These are phyloP conservation scores for Xylaria longipes DNA, from an alignment of 495 filamentous ascomycete species.

Conservation along the genomic window DNA sequence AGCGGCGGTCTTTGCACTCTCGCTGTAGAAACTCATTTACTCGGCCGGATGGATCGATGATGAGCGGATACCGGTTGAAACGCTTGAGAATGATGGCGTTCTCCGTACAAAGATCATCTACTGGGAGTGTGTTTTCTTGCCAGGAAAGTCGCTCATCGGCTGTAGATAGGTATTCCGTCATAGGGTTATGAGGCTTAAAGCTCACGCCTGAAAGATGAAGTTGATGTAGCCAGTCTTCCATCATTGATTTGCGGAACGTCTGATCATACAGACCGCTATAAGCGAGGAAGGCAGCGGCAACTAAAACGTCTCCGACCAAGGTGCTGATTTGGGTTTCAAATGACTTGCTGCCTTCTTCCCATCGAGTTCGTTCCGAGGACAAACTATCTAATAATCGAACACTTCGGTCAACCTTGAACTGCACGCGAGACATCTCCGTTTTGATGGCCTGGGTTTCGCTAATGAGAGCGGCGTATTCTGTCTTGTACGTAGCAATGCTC, in stretches of 20 bases:
- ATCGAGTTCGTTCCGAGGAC: slow-evolving; percentile 88
- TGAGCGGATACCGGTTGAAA: slow-evolving; percentile 97
- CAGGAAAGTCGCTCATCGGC: slow-evolving; percentile 93
- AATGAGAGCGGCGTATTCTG: slow-evolving; percentile 93
- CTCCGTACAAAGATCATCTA: slow-evolving; percentile 98
- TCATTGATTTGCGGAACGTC: slow-evolving; percentile 95
- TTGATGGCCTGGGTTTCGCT: slow-evolving; percentile 98
- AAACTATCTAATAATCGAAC: slow-evolving; percentile 92
- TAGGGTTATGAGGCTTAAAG: slow-evolving; percentile 91
- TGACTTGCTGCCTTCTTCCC: slow-evolving; percentile 96
- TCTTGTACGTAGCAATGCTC: slow-evolving; percentile 96
- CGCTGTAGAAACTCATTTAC: slow-evolving; percentile 94
- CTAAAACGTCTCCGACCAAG: slow-evolving; percentile 91
- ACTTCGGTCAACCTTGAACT: slow-evolving; percentile 97
- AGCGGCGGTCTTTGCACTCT: slow-evolving; percentile 87
- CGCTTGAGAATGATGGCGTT: slow-evolving; percentile 97
- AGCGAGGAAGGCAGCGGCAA: slow-evolving; percentile 95
- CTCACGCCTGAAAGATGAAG: slow-evolving; percentile 86
- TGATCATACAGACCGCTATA: slow-evolving; percentile 98
- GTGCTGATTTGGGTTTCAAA: slow-evolving; percentile 98
- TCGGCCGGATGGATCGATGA: slow-evolving; percentile 96
- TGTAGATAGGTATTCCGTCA: slow-evolving; percentile 96
- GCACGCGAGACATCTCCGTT: slow-evolving; percentile 90
- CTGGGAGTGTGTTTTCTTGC: slow-evolving; percentile 93
- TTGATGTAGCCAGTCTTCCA: slow-evolving; percentile 95